Base-by-base conservation (phyloP, 2,329 filamentous ascomycete species). In the Pseudogymnoascus sp. region DNA sequence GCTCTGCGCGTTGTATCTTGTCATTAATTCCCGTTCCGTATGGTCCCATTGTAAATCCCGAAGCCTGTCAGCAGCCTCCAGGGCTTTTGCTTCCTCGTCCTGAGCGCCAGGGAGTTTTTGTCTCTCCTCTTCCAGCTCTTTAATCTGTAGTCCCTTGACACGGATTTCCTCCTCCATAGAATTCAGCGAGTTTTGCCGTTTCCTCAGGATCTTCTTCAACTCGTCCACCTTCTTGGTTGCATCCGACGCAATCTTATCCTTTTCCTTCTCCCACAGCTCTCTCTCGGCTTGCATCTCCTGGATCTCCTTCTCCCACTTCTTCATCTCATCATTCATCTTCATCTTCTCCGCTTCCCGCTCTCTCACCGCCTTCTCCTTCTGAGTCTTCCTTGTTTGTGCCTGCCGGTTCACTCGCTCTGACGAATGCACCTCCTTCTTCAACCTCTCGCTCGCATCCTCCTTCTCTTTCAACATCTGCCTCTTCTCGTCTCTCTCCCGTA, bases 371-470 rank as follows among this genome's bases (percentile, higher is more conserved):
- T 87, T 87, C 71, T 97, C 91, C 71, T 90, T 90, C 71, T 93
- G 90, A 0, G 84, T 81, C 68, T 88, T 90, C 64, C 89, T 88
- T 66, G 88, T 90, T 71, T 96, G 89, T 1, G 90, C 88, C 4
- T 86, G 83, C 58, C 91, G 86, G 78, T 96, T 96, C 67, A 90
- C 82, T 61, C 91, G 86, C 73, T 96, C 91, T 5, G 93, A 85
- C 52, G 84, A 85, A 61, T 90, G 88, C 61, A 96, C 87, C 71
- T 93, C 88, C 65, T 88, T 88, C 70, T 89, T 91, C 61, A 97
- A 77, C 71, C 92, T 91, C 49, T 90, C 87, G 59, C 91, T 97
- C 60, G 88, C 89, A 70, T 96, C 91, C 67, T 97, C 93, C 74
- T 96, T 96, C 71, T 96, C 91, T 72, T 90, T 95, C 61, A 95